Evolutionary conservation across 345 rosid genomes (phyloP).

Genomic region (Eutrema yunnanense): DNA sequence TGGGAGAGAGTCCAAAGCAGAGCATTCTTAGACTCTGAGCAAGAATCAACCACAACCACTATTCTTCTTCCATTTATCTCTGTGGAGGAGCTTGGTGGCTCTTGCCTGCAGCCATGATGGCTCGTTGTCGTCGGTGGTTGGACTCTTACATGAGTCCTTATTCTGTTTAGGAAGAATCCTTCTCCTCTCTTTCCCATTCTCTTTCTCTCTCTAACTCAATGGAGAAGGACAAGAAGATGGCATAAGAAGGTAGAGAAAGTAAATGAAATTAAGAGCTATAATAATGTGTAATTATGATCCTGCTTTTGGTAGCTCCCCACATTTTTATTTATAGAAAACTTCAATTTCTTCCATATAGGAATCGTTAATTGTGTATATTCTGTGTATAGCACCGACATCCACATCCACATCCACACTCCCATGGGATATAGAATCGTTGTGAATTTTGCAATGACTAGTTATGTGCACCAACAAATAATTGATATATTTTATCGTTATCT

Average conservation of each 20-base stretch:
- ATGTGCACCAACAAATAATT: not conserved
- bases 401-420: not conserved
- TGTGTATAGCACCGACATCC: constrained; percentile 11
- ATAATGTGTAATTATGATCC: constrained; percentile 18
- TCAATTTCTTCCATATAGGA: not conserved
- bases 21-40: constrained; percentile 73
- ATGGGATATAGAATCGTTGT: not conserved
- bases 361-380: not conserved
- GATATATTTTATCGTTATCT: not conserved
- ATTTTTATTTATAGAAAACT: not conserved
- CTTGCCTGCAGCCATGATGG: constrained; percentile 14
- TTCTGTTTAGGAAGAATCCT: constrained; percentile 68
- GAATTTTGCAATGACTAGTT: not conserved
- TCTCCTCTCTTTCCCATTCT: constrained; percentile 54
- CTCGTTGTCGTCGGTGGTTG: constrained; percentile 58
- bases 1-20: constrained; percentile 90
- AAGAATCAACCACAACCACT: constrained; percentile 79
- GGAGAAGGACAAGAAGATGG: not conserved
- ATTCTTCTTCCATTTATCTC: constrained; percentile 54
- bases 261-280: constrained; percentile 7
- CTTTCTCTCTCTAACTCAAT: constrained; percentile 32
- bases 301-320: constrained; percentile 18
- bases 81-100: constrained; percentile 6
- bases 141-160: constrained; percentile 69
- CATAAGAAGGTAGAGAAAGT: constrained; percentile 25